Evolutionary conservation across 2,329 filamentous ascomycete species (phyloP).

Genomic region (Chaetomiaceae sp.): DNA sequence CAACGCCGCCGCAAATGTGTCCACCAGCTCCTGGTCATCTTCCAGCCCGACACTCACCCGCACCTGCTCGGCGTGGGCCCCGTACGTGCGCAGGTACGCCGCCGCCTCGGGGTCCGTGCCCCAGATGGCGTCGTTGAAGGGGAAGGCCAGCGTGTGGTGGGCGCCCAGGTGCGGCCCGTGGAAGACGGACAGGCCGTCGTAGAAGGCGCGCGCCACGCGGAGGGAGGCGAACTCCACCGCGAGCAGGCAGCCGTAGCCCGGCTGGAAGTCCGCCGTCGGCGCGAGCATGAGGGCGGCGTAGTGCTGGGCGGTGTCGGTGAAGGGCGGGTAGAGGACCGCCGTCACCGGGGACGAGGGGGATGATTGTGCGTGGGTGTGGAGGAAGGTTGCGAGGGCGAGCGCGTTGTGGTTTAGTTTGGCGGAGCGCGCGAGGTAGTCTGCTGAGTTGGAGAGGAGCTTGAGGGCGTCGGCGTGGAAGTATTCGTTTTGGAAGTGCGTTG

Average conservation of each 20-base stretch:
- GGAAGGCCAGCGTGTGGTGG: constrained; percentile 45
- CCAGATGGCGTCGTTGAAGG: constrained; percentile 45
- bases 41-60: constrained; percentile 48
- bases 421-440: constrained; percentile 51
- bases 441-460: constrained; percentile 46
- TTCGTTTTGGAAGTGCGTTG: constrained; percentile 39
- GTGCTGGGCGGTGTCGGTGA: constrained; percentile 32
- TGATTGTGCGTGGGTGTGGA: constrained; percentile 32
- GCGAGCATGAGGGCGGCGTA: constrained; percentile 37
- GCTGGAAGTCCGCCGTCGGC: constrained; percentile 41
- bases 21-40: constrained; percentile 38
- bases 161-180: constrained; percentile 52
- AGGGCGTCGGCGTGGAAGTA: constrained; percentile 45
- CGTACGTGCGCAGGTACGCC: constrained; percentile 37
- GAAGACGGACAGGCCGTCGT: constrained; percentile 46
- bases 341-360: constrained; percentile 44
- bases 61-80: constrained; percentile 39
- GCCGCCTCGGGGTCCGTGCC: constrained; percentile 36
- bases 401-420: constrained; percentile 51
- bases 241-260: constrained; percentile 54
- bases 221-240: constrained; percentile 46
- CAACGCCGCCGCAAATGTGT: constrained; percentile 36
- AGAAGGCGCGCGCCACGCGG: constrained; percentile 42
- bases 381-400: constrained; percentile 43
- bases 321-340: constrained; percentile 41